A percentile compares a stretch with the other conserved stretches of the same genome.
Conservation (phyloP, 495 filamentous ascomycete species). For the Parachaetomium inaequale region DNA sequence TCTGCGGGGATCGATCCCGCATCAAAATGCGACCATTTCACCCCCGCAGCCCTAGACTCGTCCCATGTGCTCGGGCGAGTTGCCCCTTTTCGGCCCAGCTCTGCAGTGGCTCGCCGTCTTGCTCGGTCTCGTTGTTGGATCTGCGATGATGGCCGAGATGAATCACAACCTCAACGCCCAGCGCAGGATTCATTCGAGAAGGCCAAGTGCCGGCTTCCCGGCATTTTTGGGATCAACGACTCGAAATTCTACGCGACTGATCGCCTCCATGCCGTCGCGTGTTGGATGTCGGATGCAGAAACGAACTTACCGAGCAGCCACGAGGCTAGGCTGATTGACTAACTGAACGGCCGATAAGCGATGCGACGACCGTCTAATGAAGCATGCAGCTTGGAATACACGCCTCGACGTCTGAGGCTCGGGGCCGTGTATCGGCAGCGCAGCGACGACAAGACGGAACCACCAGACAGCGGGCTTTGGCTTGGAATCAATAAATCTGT, state of each 20-base stretch:
- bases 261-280: constrained; percentile 25
- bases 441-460: constrained; percentile 3
- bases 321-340: too few relatives aligned
- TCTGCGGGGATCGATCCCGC: constrained; percentile 8
- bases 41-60: background rate
- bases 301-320: too few relatives aligned
- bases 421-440: background rate
- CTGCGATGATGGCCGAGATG: background rate
- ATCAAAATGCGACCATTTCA: background rate
- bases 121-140: background rate
- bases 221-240: constrained; percentile 8
- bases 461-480: background rate
- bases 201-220: constrained; percentile 7
- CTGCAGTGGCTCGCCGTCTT: background rate
- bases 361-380: too few relatives aligned
- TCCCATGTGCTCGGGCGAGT: background rate
- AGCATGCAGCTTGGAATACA: too few relatives aligned
- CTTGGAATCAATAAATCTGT: background rate
- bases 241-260: constrained; percentile 29
- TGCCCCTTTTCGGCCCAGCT: background rate
- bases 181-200: background rate
- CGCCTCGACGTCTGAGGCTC: background rate
- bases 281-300: background rate
- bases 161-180: background rate
- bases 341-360: background rate